Conservation (phyloP, 2,329 filamentous ascomycete species). For the Orbilia oligospora region DNA sequence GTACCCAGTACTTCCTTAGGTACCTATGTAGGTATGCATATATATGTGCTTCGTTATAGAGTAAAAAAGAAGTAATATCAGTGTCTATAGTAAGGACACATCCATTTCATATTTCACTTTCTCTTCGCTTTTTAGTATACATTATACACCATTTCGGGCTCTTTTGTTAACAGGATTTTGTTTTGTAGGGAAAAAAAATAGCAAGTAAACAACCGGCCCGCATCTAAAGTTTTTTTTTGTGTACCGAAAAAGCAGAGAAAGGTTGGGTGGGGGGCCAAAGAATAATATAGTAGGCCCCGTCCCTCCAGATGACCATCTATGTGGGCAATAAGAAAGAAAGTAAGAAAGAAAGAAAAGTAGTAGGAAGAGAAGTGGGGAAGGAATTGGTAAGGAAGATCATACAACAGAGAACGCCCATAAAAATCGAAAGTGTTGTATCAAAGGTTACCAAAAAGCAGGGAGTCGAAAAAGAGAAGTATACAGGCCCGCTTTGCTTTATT, state of each 20-base stretch:
- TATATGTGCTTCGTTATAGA: too few species aligned
- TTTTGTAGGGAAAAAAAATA: neutral
- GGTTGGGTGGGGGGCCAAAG: neutral
- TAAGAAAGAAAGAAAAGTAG: slow-evolving; percentile 10
- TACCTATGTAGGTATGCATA: too few species aligned
- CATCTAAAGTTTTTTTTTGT: slow-evolving; percentile 34
- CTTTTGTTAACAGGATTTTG: slow-evolving; percentile 21
- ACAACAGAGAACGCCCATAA: slow-evolving; percentile 39
- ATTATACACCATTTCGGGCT: slow-evolving; percentile 42
- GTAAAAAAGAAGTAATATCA: neutral
- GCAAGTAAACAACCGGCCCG: slow-evolving; percentile 21
- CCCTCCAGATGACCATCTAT: neutral
- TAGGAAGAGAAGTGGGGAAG: slow-evolving; percentile 20
- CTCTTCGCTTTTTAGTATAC: slow-evolving; percentile 43
- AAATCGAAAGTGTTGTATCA: slow-evolving; percentile 34
- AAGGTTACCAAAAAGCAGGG: slow-evolving; percentile 6
- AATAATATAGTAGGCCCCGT: slow-evolving; percentile 29
- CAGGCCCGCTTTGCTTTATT: slow-evolving; percentile 25
- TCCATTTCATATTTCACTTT: slow-evolving; percentile 38
- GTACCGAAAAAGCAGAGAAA: slow-evolving; percentile 15
- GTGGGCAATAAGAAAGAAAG: slow-evolving; percentile 25
- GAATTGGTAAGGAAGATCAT: slow-evolving; percentile 37
- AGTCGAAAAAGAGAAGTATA: slow-evolving; percentile 28
- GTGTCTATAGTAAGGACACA: slow-evolving; percentile 18
- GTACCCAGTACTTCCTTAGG: too few species aligned